Percentiles rank a stretch among this genome's conserved stretches.
Evolutionary conservation across 2,329 filamentous ascomycete genomes (phyloP).

Genomic region (Fusarium pseudonygamai): DNA sequence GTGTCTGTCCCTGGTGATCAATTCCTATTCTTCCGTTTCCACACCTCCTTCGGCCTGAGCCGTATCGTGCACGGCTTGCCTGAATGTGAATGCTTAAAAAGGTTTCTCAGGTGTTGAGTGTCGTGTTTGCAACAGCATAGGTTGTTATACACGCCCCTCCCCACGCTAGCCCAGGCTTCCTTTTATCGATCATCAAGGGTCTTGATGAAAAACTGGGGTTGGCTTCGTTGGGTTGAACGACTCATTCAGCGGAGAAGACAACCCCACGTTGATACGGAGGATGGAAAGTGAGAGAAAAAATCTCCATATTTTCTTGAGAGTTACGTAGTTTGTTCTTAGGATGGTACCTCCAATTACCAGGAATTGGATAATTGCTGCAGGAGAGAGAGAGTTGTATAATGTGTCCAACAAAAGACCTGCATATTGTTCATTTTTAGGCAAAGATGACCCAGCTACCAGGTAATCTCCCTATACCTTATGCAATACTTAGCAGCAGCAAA

Average conservation of each 20-base stretch:
- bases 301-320: not conserved
- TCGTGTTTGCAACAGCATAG: not conserved
- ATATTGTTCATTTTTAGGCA: not conserved
- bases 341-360: not conserved
- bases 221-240: not conserved
- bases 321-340: not conserved
- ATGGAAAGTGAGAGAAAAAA: conserved; percentile 25
- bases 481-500: not conserved
- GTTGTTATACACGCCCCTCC: conserved; percentile 7
- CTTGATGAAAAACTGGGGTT: conserved; percentile 19
- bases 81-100: not conserved
- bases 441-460: not conserved
- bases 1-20: not conserved
- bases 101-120: not conserved
- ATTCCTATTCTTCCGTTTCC: conserved; percentile 6
- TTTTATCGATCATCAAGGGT: conserved; percentile 13
- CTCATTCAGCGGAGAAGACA: not conserved
- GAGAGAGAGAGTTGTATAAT: no score
- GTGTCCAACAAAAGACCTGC: not conserved
- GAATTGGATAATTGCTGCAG: not conserved
- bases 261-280: conserved; percentile 20
- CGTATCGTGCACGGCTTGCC: conserved; percentile 17
- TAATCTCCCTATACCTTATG: not conserved
- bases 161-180: conserved; percentile 1
- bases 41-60: conserved; percentile 12